These are phyloP conservation scores for Durio zibethinus DNA, from an alignment of 345 rosid species.

Conservation along the genomic window DNA sequence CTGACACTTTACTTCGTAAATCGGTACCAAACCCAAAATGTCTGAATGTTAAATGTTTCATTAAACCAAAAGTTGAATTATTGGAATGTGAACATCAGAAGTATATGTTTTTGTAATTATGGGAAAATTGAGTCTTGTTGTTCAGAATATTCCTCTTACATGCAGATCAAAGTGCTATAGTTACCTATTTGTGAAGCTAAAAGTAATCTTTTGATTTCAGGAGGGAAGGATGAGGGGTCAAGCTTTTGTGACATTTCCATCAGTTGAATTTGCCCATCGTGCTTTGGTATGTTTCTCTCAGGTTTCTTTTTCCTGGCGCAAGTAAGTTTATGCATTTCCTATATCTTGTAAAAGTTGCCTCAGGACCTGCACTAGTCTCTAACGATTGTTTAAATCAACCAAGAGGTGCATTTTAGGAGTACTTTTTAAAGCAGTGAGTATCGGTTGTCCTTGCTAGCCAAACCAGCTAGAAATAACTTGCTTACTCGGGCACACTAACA, in stretches of 20 bases:
- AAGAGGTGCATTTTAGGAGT: not conserved
- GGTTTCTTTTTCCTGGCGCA: slow-evolving; percentile 1
- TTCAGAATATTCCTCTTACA: not conserved
- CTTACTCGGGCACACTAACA: not conserved
- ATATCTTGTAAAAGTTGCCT: not conserved
- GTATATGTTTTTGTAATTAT: not conserved
- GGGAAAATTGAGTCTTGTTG: not conserved
- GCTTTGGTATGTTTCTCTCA: slow-evolving; percentile 62
- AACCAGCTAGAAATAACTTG: not conserved
- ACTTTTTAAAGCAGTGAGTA: not conserved
- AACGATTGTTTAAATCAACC: not conserved
- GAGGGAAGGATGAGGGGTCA: slow-evolving; percentile 98
- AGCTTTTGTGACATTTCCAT: slow-evolving; percentile 93
- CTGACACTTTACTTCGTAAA: not conserved
- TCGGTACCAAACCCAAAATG: not conserved
- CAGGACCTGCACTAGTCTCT: not conserved
- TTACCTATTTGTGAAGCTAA: slow-evolving; percentile 8
- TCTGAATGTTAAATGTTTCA: not conserved
- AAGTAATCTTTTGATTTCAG: slow-evolving; percentile 36
- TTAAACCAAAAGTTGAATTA: not conserved
- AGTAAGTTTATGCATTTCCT: not conserved
- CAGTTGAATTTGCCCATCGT: slow-evolving; percentile 74
- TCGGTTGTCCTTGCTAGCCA: not conserved
- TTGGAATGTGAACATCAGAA: slow-evolving; percentile 2
- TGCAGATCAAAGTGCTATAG: not conserved